Percentiles rank a stretch among this genome's conserved stretches.
Evolutionary conservation across 176 grass and related monocot species (phyloP).

Genomic region (Dactylis glomerata): DNA sequence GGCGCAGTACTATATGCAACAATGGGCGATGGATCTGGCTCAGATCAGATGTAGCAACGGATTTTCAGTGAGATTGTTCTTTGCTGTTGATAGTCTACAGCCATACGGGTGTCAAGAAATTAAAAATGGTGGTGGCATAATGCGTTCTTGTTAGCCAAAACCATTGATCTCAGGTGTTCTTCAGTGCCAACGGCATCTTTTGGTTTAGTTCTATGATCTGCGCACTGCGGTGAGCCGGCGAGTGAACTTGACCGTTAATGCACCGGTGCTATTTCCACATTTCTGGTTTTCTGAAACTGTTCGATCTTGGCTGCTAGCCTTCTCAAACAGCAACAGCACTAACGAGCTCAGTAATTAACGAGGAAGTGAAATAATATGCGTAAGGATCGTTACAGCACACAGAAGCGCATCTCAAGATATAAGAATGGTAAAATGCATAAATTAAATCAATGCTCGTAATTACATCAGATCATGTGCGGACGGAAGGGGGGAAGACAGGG

Average conservation of each 20-base stretch:
- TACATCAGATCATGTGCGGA: slow-evolving; percentile 34
- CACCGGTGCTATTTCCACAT: neutral
- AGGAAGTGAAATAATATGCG: neutral
- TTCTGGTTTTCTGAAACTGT: neutral
- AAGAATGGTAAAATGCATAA: slow-evolving; percentile 24
- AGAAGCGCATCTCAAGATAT: neutral
- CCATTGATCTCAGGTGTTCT: neutral
- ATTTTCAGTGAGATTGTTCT: neutral
- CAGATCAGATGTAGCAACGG: neutral
- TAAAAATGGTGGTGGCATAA: neutral
- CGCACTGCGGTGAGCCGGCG: neutral
- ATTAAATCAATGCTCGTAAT: slow-evolving; percentile 54
- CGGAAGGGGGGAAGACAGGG: too few species aligned
- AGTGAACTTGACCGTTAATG: neutral
- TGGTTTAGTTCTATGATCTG: neutral
- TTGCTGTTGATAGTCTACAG: neutral
- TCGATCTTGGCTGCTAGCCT: neutral
- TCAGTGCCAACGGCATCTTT: neutral
- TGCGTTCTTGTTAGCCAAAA: neutral
- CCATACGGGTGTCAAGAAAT: too few species aligned
- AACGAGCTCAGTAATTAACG: neutral
- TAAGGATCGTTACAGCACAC: neutral
- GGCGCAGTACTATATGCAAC: neutral
- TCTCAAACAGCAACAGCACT: neutral
- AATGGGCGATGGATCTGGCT: neutral